Base-by-base conservation (phyloP, 2,329 filamentous ascomycete species). In the Diaporthe australafricana region DNA sequence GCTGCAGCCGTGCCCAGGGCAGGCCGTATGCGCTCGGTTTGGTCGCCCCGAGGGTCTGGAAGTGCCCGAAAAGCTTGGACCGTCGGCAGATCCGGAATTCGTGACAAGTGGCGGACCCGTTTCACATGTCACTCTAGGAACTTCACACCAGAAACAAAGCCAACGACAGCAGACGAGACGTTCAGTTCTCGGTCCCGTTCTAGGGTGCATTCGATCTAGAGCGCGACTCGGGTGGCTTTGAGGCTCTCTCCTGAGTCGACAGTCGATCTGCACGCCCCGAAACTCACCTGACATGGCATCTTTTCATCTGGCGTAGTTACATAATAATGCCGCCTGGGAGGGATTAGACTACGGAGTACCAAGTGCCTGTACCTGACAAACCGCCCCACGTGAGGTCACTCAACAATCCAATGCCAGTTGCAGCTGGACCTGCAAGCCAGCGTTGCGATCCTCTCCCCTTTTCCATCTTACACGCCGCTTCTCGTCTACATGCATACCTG, bases 351-450 rank as follows among this genome's bases (percentile, higher is more conserved):
- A n/a, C n/a, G 14, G 1, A 16, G 3, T 35, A 40, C 14, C 38
- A 11, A 7, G 45, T 65, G 42, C 60, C 60, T 65, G 60, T 65
- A 38, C 60, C 60, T 65, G 60, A 48, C 60, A 35, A 50, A 25
- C 60, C 42, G 57, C 56, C 70, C 72, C 72, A 73, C 70, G 68
- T 73, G 66, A 69, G 66, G 72, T 73, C 70, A 67, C 72, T 68
- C 63, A 63, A 62, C 56, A 53, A 71, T 40, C 62, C 42, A 71
- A 68, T 68, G 27, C 32, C 70, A 60, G 35, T 35, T 71, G 63
- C 52, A 68, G 45, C 52, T 68, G 42, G 45, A 53, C 45, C 53
- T 55, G 25, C 35, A 48, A 55, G 65, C 55, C 70, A 71, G 42
- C 60, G 62, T 62, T 57, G 53, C 62, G 52, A 67, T 38, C 16